Base-by-base conservation (phyloP, 768 basidiomycete species). In the Filobasidium wieringae region DNA sequence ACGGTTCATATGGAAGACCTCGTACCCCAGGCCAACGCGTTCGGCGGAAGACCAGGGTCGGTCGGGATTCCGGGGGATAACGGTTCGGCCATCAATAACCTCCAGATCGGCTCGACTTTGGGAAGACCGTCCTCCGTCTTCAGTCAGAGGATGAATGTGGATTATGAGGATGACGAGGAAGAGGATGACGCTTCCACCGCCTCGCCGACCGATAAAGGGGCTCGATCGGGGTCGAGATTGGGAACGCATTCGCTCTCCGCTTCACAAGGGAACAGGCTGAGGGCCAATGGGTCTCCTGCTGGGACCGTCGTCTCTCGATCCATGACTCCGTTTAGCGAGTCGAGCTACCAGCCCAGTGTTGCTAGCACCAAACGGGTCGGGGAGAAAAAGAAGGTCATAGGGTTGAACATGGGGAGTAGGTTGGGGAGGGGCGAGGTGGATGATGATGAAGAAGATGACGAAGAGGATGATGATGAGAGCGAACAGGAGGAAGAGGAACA, bases 401-500 rank as follows among this genome's bases (percentile, higher is more conserved):
- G 29, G 43, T 19, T 22, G 22, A 27, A 47, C 4, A 27, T 19
- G 2, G 34, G 29, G 29, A 11, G 5, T 34, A n/a, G n/a, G n/a
- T n/a, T n/a, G n/a, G 31, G 12, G 17, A 34, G 27, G 11, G 53
- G 8, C 2, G 53, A 7, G 39, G 54, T 43, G 26, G 54, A 45
- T 4, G 37, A 43, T 12, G 54, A 55, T 34, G 54, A 43, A 7
- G 37, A 31, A 12, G 54, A 55, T 14, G 37, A 51, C 17, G 58
- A 53, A 17, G 54, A 57, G 11, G 47, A 57, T 9, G 56, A 34
- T 0, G 41, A 36, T 7, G 56, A 57, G 47, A 49, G 51, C 7
- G 49, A 57, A 32, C 17, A 29, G 2, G 56, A 57, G 8, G 47
- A 51, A 4, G 56, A 57, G 1, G 58, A 59, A 24, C n/a, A n/a